Conservation (phyloP, 257 asterid species). For the Solanum rostratum region DNA sequence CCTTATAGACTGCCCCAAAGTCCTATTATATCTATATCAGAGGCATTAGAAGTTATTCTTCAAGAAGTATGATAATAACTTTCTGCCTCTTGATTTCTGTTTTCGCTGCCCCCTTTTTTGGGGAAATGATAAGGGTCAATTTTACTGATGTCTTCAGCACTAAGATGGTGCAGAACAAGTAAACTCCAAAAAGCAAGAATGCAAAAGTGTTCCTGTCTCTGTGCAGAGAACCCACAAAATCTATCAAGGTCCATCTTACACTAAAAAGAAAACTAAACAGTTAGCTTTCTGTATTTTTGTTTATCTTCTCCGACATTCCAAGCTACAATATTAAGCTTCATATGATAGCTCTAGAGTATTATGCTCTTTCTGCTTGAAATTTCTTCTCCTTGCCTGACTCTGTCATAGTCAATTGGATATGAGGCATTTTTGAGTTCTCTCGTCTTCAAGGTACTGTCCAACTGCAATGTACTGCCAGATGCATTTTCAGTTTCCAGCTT, state of each 20-base stretch:
- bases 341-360: neutral
- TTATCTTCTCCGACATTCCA: neutral
- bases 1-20: neutral
- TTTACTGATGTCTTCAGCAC: neutral
- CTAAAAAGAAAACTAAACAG: neutral
- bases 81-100: neutral
- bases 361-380: neutral
- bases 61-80: neutral
- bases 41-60: neutral
- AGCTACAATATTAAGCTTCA: neutral
- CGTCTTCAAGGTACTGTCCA: neutral
- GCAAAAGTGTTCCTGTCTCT: neutral
- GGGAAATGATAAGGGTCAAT: neutral
- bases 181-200: neutral
- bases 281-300: neutral
- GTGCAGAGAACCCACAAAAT: neutral
- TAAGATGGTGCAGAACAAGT: neutral
- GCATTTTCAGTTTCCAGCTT: neutral
- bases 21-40: neutral
- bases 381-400: neutral
- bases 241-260: neutral
- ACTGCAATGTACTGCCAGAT: neutral
- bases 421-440: neutral
- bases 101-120: neutral
- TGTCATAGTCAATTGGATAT: neutral